phyloP scores from a whole-genome alignment of 768 basidiomycete genomes.

The Tubosaeta sp. region DNA sequence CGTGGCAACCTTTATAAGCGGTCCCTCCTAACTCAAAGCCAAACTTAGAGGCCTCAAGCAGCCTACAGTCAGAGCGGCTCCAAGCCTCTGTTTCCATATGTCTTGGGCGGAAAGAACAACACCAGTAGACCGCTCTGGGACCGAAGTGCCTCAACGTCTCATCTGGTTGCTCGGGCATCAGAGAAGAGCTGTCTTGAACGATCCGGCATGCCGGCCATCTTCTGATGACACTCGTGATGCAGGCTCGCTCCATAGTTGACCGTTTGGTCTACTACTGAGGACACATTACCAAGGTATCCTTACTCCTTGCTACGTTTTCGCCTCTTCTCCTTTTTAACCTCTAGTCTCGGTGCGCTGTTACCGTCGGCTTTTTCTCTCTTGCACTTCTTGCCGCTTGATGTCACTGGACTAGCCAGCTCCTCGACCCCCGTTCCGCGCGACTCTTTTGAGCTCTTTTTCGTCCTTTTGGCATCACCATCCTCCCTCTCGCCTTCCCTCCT shows the following conservation, averaged over 20 bases:
- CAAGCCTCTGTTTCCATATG: neutral
- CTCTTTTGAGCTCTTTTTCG: slow-evolving; percentile 20
- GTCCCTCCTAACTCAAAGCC: neutral
- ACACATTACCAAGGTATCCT: neutral
- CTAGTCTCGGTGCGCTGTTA: slow-evolving; percentile 11
- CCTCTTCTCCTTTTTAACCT: slow-evolving; percentile 30
- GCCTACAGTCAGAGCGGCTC: neutral
- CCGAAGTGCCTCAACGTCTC: neutral
- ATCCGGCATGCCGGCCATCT: neutral
- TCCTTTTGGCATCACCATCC: slow-evolving; percentile 22
- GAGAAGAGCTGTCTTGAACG: neutral
- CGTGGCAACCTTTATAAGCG: slow-evolving; percentile 14
- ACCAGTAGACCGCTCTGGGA: neutral
- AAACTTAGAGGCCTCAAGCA: neutral
- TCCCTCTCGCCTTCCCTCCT: slow-evolving; percentile 21
- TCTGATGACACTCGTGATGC: too few species aligned
- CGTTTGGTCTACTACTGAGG: too few species aligned
- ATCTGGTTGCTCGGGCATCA: neutral
- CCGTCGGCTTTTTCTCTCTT: slow-evolving; percentile 14
- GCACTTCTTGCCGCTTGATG: slow-evolving; percentile 24
- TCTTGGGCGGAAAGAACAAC: neutral
- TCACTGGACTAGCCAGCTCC: slow-evolving; percentile 4
- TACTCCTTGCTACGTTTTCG: slow-evolving; percentile 17
- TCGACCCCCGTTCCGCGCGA: slow-evolving; percentile 10
- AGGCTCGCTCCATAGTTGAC: neutral